Evolutionary conservation across 495 filamentous ascomycete genomes (phyloP), one percentile per base, ranked within the genome.

Genomic region (Aspergillus affinis): DNA sequence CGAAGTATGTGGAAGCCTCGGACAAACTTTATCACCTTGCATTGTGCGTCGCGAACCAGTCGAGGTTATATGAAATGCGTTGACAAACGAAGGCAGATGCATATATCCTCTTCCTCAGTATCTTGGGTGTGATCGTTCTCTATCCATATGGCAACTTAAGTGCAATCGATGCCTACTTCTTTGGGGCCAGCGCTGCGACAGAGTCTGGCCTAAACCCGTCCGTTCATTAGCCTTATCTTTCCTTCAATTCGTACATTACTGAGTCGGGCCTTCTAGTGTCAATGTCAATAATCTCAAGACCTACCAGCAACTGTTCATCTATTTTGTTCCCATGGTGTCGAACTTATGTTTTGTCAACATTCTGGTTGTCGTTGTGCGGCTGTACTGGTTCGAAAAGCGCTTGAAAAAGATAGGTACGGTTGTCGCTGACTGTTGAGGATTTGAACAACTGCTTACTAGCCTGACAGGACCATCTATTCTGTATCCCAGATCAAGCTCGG

Each of bases 21-120:
- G 0, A 57, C 87, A 48, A 90, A 91, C 71, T 93, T 91, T 72
- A 88, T 93, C 69, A 86, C 85, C 2, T 61, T 90, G 55, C 83
- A 88, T 71, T 88, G 71, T 75, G 58, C 18, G 65, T 51, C 17
- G 51, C 47, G 41, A 48, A 29, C 36, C 44, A 10, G 48, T 26
- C 51, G 18, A 18, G 51, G 21, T 32, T 48, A 41, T 27, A 27
- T 0, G 1, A 46, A 46, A 6, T 41, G 4, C 23, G 30, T 55
- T 61, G 32, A 61, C 60, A 32, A 15, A 55, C 46, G 15, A 18
- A 23, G n/a, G 15, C 52, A 78, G 75, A 78, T 62, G 65, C 71
- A 23, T 78, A 68, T 61, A 74, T 78, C 29, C 65, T 78, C 48
- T 61, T 60, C 21, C 61, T 72, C 26, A 61, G 73, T 23, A 45